These are phyloP conservation scores for Clathrospora elynae DNA, from an alignment of 2,329 filamentous ascomycete genomes.

Conservation along the genomic window DNA sequence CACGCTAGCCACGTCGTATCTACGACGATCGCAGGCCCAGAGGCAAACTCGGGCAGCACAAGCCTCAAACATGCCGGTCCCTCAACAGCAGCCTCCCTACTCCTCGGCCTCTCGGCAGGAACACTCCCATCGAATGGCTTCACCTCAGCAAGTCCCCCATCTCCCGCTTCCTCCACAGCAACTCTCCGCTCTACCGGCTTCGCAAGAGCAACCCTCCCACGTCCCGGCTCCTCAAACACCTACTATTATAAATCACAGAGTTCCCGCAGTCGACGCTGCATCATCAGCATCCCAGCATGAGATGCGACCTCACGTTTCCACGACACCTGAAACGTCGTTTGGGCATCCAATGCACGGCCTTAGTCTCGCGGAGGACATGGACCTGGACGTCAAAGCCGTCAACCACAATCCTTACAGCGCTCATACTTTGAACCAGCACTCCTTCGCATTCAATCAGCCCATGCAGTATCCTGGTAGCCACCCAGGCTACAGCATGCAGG, in stretches of 20 bases:
- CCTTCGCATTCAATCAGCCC: slow-evolving; percentile 7
- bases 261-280: neutral
- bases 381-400: slow-evolving; percentile 18
- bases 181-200: no score
- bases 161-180: no score
- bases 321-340: slow-evolving; percentile 12
- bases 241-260: no score
- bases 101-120: no score
- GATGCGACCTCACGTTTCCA: neutral
- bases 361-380: slow-evolving; percentile 8
- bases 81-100: neutral
- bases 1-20: slow-evolving; percentile 3
- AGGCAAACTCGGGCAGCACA: neutral
- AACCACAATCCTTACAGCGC: slow-evolving; percentile 6
- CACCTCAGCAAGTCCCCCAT: no score
- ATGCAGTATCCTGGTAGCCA: slow-evolving; percentile 11
- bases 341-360: slow-evolving; percentile 13
- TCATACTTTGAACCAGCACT: slow-evolving; percentile 1
- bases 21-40: neutral
- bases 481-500: slow-evolving; percentile 5
- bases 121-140: no score
- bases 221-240: no score
- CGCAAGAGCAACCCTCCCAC: no score
- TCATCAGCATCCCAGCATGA: neutral
- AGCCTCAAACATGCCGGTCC: neutral